phyloP scores from a whole-genome alignment of 2,329 filamentous ascomycete species.

The Nigrospora oryzae region DNA sequence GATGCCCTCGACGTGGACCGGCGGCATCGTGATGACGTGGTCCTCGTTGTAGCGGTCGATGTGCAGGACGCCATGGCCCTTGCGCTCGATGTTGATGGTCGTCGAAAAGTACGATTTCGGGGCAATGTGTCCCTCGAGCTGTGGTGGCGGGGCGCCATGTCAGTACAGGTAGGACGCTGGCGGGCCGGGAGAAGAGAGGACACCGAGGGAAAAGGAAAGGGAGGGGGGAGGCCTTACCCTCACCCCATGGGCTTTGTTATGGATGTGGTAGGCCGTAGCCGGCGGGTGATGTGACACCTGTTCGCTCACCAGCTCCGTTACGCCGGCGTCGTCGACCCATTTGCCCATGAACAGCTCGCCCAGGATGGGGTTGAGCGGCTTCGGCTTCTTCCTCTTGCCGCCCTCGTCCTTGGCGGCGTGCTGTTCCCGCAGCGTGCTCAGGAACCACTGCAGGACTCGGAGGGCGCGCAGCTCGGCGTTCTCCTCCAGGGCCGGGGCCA shows the following conservation, averaged over 20 bases:
- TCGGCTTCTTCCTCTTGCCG: conserved; percentile 80
- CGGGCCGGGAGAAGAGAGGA: too few relatives aligned
- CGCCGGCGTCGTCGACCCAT: conserved; percentile 77
- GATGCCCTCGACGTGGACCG: conserved; percentile 87
- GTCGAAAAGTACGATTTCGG: conserved; percentile 93
- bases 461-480: conserved; percentile 77
- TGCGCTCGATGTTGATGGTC: conserved; percentile 91
- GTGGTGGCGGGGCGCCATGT: conserved; percentile 9
- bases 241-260: conserved; percentile 76
- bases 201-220: background rate
- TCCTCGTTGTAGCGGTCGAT: conserved; percentile 34
- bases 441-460: conserved; percentile 92
- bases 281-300: conserved; percentile 95
- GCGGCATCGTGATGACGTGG: conserved; percentile 85
- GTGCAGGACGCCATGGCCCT: conserved; percentile 79
- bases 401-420: conserved; percentile 66
- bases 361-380: conserved; percentile 92
- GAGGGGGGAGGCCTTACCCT: conserved; percentile 6
- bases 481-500: conserved; percentile 70
- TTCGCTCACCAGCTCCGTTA: conserved; percentile 82
- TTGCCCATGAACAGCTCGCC: conserved; percentile 89
- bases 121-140: conserved; percentile 82
- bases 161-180: background rate
- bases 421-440: conserved; percentile 87
- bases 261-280: conserved; percentile 88